These are phyloP conservation scores for Nicotiana attenuata DNA, from an alignment of 257 asterid genomes.

Conservation along the genomic window DNA sequence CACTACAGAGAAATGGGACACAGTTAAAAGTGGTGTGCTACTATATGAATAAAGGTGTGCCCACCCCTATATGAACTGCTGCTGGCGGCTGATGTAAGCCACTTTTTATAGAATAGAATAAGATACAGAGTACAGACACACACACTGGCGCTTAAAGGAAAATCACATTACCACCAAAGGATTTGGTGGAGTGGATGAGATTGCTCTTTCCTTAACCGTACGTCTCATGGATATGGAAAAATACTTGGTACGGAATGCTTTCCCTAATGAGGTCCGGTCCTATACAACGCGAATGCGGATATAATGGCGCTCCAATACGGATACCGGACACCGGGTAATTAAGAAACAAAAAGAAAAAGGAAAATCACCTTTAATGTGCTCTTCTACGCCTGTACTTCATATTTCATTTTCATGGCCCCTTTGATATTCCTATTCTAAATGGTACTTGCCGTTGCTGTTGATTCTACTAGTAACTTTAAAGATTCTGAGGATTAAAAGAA, in stretches of 20 bases:
- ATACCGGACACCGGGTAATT: too few species aligned
- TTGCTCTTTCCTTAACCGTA: too few species aligned
- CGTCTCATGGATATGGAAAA: too few species aligned
- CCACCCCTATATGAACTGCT: neutral
- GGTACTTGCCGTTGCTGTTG: neutral
- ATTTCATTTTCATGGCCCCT: neutral
- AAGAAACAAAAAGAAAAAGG: neutral
- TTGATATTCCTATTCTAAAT: neutral
- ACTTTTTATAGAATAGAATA: neutral
- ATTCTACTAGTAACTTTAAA: neutral
- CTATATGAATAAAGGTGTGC: neutral
- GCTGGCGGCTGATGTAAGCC: neutral
- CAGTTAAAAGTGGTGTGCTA: neutral
- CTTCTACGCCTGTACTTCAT: too few species aligned
- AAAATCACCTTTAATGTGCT: neutral
- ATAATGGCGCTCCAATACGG: rapidly evolving
- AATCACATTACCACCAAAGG: neutral
- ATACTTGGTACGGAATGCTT: too few species aligned
- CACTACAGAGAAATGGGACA: neutral
- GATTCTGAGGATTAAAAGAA: neutral
- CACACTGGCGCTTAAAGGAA: neutral
- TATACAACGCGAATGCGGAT: too few species aligned
- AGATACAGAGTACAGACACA: neutral
- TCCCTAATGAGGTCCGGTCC: too few species aligned
- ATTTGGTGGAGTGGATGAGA: too few species aligned